These are phyloP conservation scores for Neoascochyta sp. DNA, from an alignment of 2,329 filamentous ascomycete genomes.

Conservation along the genomic window DNA sequence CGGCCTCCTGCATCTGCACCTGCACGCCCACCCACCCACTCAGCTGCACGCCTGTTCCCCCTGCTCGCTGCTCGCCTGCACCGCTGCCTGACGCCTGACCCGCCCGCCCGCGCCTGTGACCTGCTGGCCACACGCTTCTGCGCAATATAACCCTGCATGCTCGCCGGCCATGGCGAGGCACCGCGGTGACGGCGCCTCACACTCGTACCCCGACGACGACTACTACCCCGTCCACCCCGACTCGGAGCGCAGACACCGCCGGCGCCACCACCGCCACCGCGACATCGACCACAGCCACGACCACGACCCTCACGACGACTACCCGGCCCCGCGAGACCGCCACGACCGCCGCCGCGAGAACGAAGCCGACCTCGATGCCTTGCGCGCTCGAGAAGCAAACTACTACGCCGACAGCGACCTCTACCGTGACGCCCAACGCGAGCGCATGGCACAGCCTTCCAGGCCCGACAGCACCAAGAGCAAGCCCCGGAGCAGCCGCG, in stretches of 20 bases:
- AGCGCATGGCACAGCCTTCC: slow-evolving; percentile 34
- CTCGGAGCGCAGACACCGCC: slow-evolving; percentile 27
- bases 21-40: slow-evolving; percentile 9
- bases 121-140: slow-evolving; percentile 29
- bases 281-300: slow-evolving; percentile 19
- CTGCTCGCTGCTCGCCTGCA: slow-evolving; percentile 27
- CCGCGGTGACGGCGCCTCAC: slow-evolving; percentile 29
- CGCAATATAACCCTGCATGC: slow-evolving; percentile 23
- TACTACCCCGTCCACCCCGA: slow-evolving; percentile 26
- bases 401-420: slow-evolving; percentile 39
- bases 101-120: slow-evolving; percentile 29
- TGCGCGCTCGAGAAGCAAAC: slow-evolving; percentile 36
- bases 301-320: slow-evolving; percentile 22
- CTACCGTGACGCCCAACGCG: slow-evolving; percentile 23
- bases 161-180: slow-evolving; percentile 35
- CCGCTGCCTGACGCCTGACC: slow-evolving; percentile 30
- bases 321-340: slow-evolving; percentile 28
- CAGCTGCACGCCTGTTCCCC: too few relatives aligned
- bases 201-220: slow-evolving; percentile 29
- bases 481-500: slow-evolving; percentile 25
- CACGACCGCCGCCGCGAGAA: slow-evolving; percentile 32
- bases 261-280: slow-evolving; percentile 25
- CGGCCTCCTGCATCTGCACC: slow-evolving; percentile 8
- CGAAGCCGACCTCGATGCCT: slow-evolving; percentile 40
- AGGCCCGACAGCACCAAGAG: slow-evolving; percentile 25